These are phyloP conservation scores for Phytopythium ostracodes DNA, from an alignment of 352 stramenopile species.

Conservation along the genomic window DNA sequence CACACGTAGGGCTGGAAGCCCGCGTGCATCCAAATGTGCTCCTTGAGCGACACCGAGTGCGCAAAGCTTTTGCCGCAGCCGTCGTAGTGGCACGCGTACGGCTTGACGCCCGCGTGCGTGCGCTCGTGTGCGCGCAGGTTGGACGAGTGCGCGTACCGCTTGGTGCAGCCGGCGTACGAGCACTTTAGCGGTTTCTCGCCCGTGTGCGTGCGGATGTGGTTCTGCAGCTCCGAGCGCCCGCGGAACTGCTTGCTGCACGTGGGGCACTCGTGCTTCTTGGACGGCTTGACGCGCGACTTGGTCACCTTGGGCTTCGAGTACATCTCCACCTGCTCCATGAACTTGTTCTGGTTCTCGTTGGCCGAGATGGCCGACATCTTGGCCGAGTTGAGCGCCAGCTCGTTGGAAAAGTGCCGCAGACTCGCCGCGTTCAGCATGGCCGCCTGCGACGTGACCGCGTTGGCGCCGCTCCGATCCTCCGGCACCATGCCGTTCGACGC, in stretches of 20 bases:
- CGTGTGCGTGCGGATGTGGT: constrained; percentile 89
- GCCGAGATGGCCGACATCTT: constrained; percentile 70
- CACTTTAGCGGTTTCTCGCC: constrained; percentile 89
- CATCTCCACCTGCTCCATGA: constrained; percentile 86
- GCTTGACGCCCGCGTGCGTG: constrained; percentile 88
- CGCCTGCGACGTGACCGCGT: constrained; percentile 10
- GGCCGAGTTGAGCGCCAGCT: constrained; percentile 45
- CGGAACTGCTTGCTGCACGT: constrained; percentile 86
- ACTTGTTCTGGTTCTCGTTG: constrained; percentile 83
- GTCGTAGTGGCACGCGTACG: constrained; percentile 89
- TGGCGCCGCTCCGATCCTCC: constrained; percentile 16
- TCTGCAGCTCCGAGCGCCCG: constrained; percentile 77
- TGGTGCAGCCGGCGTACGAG: constrained; percentile 79
- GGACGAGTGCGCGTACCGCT: constrained; percentile 88
- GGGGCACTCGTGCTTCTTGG: constrained; percentile 82
- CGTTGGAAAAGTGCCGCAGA: constrained; percentile 25
- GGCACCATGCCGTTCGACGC: constrained; percentile 34
- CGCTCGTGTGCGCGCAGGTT: constrained; percentile 90
- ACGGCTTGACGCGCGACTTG: constrained; percentile 85
- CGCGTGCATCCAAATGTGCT: constrained; percentile 91
- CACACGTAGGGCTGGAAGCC: constrained; percentile 90
- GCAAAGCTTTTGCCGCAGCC: constrained; percentile 89
- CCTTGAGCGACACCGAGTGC: constrained; percentile 89
- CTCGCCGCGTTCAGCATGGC: not conserved
- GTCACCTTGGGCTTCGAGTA: constrained; percentile 86